Evolutionary conservation across 2,329 filamentous ascomycete species (phyloP).

Genomic region (Ambrosiella beaveri): DNA sequence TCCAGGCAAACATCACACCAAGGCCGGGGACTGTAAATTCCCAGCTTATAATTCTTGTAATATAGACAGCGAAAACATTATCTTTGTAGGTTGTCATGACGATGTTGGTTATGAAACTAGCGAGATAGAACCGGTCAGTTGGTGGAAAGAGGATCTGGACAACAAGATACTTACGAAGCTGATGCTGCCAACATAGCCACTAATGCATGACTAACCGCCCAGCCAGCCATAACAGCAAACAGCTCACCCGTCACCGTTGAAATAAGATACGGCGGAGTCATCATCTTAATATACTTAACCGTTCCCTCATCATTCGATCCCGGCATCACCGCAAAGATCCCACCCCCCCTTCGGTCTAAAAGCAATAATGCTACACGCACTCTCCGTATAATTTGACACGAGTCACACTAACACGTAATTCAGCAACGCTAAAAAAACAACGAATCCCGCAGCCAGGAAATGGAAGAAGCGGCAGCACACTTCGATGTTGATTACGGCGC

Average conservation of each 20-base stretch:
- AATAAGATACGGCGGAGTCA: neutral
- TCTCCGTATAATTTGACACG: neutral
- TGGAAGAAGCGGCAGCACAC: neutral
- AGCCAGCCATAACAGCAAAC: neutral
- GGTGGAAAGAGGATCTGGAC: neutral
- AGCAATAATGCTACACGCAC: neutral
- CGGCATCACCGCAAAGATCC: neutral
- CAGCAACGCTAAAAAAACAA: neutral
- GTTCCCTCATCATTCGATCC: neutral
- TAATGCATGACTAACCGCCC: neutral
- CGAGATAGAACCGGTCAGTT: neutral
- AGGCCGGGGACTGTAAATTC: neutral
- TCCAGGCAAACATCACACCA: neutral
- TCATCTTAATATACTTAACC: neutral
- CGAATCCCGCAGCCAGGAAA: neutral
- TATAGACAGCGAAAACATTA: neutral
- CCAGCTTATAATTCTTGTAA: neutral
- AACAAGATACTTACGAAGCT: neutral
- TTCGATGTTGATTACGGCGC: neutral
- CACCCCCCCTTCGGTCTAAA: neutral
- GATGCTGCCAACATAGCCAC: neutral
- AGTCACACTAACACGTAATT: neutral
- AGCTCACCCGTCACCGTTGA: neutral
- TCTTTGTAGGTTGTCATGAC: neutral
- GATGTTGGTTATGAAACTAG: neutral